Evolutionary conservation across 306 rosid genomes (phyloP).

Genomic region (Cicer cuneatum): DNA sequence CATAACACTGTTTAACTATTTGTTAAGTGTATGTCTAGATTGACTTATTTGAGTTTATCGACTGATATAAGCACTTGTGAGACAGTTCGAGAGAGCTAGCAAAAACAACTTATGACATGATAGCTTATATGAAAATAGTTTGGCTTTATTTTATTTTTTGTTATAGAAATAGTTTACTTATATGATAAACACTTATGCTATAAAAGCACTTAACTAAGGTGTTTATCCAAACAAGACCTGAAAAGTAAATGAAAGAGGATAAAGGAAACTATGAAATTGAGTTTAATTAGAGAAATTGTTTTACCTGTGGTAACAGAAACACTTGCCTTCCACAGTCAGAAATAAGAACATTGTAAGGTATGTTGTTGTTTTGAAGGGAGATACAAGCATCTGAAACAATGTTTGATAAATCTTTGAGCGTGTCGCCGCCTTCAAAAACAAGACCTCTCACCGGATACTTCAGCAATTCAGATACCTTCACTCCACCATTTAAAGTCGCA

Average conservation of each 20-base stretch:
- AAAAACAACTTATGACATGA: too few relatives aligned
- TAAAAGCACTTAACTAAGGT: too few relatives aligned
- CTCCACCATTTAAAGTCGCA: conserved; percentile 56
- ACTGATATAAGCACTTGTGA: too few relatives aligned
- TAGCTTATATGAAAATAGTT: too few relatives aligned
- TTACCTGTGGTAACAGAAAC: conserved; percentile 93
- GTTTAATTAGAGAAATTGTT: neutral
- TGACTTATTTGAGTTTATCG: too few relatives aligned
- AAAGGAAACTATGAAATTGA: neutral
- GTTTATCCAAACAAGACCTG: neutral
- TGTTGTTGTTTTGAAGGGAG: conserved; percentile 81
- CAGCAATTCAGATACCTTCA: conserved; percentile 65
- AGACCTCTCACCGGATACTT: conserved; percentile 91
- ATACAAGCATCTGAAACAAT: conserved; percentile 82
- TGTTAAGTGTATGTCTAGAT: neutral
- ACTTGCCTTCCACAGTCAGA: conserved; percentile 78
- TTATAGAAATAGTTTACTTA: too few relatives aligned
- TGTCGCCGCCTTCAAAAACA: conserved; percentile 78
- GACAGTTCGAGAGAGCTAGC: too few relatives aligned
- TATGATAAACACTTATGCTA: too few relatives aligned
- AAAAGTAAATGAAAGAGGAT: neutral
- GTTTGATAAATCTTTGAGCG: conserved; percentile 64
- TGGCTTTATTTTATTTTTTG: too few relatives aligned
- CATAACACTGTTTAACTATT: conserved; percentile 71
- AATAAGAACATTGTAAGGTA: conserved; percentile 87